Evolutionary conservation across 176 grass and related monocot species (phyloP), one percentile per base, ranked within the genome.

Genomic region (Elymus sibiricus): DNA sequence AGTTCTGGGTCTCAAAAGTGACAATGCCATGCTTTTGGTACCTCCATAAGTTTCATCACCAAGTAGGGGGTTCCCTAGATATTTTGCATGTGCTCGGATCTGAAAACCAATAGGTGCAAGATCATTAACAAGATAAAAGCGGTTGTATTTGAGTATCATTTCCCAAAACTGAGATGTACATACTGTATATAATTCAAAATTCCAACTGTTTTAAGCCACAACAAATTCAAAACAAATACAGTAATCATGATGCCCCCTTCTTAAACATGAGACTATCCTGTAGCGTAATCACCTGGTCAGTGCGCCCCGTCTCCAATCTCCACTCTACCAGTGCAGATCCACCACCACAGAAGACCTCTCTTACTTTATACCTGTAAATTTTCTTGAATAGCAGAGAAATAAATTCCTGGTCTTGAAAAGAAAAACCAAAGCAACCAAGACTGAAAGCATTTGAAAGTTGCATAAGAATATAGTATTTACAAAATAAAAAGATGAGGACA

Each of bases 41-140:
- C 93, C 97, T 80, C 97, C 94, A 71, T 99, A 96, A 17, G 91
- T 91, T 88, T 94, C 97, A 64, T 99, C 97, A 35, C 94, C 97
- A 62, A 98, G 83, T 22, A 95, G 84, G 42, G 94, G 97, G 63
- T 88, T 87, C 81, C 97, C 94, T 43, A 98, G 67, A 82, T 94
- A 91, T 75, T 91, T 95, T 22, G 97, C 94, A 87, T 98, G 96
- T 4, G 91, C 96, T 39, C 92, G 89, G 31, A 98, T 98, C 97
- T 98, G 77, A 82, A 76, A 82, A 64, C 27, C 46, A 34, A 11
- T 1, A 64, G 71, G 12, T n/a, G 55, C 40, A 71, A 22, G 27
- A 76, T 81, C 12, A 86, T 37, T 53, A 84, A 24, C 6, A 55
- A 39, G 27, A 61, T 25, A 40, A 60, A 68, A 81, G 21, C 9